These are phyloP conservation scores for Hypoxylon sp. DNA, from an alignment of 2,329 filamentous ascomycete species.

Conservation along the genomic window DNA sequence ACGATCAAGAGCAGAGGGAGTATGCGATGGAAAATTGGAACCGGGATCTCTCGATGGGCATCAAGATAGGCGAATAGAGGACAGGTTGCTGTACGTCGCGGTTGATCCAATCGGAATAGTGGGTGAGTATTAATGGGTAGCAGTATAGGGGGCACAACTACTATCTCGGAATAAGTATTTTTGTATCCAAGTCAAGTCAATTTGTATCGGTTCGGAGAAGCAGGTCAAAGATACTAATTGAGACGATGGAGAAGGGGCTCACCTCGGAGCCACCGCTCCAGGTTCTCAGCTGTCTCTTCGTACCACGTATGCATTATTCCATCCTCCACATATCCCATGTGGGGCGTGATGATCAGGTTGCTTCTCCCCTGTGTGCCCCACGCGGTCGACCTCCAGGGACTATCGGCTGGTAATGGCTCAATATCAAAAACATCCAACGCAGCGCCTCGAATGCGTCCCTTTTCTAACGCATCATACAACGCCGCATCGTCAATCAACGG, in stretches of 20 bases:
- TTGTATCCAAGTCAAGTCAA: not conserved
- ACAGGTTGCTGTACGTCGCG: not conserved
- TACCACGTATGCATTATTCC: conserved; percentile 77
- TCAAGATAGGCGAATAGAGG: conserved; percentile 1
- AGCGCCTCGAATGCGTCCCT: conserved; percentile 74
- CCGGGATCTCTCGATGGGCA: not conserved
- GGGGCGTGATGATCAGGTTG: conserved; percentile 75
- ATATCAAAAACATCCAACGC: conserved; percentile 82
- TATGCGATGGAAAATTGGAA: conserved; percentile 15
- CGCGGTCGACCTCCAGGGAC: conserved; percentile 74
- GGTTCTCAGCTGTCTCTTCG: conserved; percentile 74
- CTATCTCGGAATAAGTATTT: not conserved
- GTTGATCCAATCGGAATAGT: not conserved
- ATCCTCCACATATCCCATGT: conserved; percentile 81
- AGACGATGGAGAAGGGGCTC: conserved; percentile 38
- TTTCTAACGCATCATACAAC: conserved; percentile 70
- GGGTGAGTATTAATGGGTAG: not conserved
- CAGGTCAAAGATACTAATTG: conserved; percentile 16
- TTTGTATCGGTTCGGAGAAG: not conserved
- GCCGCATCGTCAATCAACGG: conserved; percentile 77
- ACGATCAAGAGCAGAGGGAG: conserved; percentile 6
- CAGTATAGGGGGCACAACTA: not conserved
- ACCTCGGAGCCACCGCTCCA: conserved; percentile 65
- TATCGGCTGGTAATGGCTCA: conserved; percentile 77
- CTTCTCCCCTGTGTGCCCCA: conserved; percentile 75